Base-by-base conservation (phyloP, 495 filamentous ascomycete genomes). In the Penicillium soppii region DNA sequence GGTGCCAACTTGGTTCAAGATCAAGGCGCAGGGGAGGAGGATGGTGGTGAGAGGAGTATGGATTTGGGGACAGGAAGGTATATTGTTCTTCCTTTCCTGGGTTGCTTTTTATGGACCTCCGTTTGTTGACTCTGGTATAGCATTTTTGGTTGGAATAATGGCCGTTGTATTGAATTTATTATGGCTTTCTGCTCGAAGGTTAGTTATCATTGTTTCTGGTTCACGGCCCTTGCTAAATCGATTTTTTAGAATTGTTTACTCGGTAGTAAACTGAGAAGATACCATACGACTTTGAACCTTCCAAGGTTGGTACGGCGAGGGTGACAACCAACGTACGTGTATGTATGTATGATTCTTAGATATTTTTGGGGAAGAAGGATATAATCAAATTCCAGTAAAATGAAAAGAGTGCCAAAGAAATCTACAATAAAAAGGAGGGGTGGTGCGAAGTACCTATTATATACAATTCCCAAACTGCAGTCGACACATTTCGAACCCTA, bases 1-100 rank as follows among this genome's bases (percentile, higher is more conserved):
- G 33, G 47, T 71, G 10, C 54, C 68, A 1, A 51, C 48, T n/a
- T 74, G 73, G 72, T 44, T 70, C 40, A 69, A 68, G 49, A 40
- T 56, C 12, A 37, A 25, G 3, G 15, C 12, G 19, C 41, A 54
- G 21, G 54, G 54, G 0, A 53, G 51, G 12, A 27, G 58, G 32
- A 50, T 46, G 35, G 15, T 53, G 20, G 47, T 52, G 16, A 63
- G 45, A 46, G 12, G 10, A 7, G 6, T 59, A 19, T 9, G 23
- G 2, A 8, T 6, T 13, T 53, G 48, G 48, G 59, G 61, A 4
- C 48, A 56, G 56, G 68, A 72, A 70, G 66, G 71, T 71, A 50
- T 7, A 66, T 62, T 43, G 16, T 35, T 47, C 21, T 9, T 27
- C 25, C 36, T 22, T 17, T 44, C n/a, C n/a, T n/a, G n/a, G n/a